phyloP scores from a whole-genome alignment of 2,329 filamentous ascomycete species.

The Penicillium italicum region DNA sequence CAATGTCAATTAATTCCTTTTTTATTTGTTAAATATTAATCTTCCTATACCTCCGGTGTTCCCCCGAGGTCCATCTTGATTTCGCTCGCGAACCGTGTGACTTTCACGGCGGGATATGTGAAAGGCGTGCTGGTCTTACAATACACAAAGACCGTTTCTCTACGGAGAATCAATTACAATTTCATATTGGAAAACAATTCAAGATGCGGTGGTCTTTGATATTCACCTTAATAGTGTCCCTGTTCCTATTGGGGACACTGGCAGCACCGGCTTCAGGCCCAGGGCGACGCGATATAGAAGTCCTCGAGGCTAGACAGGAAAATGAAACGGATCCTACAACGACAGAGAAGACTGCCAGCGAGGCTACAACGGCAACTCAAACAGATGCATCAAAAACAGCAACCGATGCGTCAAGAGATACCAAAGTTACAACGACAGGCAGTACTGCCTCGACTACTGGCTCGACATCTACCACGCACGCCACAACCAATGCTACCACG shows the following conservation, averaged over 20 bases:
- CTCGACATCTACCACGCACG: not conserved
- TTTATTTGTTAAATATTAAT: not conserved
- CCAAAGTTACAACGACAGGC: conserved; percentile 3
- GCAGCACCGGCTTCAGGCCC: conserved; percentile 14
- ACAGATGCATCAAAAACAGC: conserved; percentile 13
- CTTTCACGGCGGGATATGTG: conserved; percentile 1
- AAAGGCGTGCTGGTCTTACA: not conserved
- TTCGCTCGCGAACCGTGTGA: not conserved
- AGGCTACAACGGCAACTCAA: conserved; percentile 10
- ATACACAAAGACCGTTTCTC: not conserved
- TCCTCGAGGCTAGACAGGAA: not conserved
- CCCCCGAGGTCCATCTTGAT: not conserved
- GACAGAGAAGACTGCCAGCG: not conserved
- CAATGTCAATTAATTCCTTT: conserved; percentile 1
- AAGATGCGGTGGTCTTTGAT: conserved; percentile 21
- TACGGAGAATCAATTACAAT: not conserved
- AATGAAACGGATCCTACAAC: conserved; percentile 1
- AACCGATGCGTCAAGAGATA: conserved; percentile 10
- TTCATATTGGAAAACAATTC: not conserved
- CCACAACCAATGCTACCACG: conserved; percentile 10
- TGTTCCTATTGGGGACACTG: conserved; percentile 12
- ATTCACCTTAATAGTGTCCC: conserved; percentile 9
- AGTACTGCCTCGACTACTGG: conserved; percentile 9
- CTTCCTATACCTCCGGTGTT: not conserved
- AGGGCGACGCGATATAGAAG: conserved; percentile 1